Conservation (phyloP, 345 rosid species). For the Conringia planisiliqua region DNA sequence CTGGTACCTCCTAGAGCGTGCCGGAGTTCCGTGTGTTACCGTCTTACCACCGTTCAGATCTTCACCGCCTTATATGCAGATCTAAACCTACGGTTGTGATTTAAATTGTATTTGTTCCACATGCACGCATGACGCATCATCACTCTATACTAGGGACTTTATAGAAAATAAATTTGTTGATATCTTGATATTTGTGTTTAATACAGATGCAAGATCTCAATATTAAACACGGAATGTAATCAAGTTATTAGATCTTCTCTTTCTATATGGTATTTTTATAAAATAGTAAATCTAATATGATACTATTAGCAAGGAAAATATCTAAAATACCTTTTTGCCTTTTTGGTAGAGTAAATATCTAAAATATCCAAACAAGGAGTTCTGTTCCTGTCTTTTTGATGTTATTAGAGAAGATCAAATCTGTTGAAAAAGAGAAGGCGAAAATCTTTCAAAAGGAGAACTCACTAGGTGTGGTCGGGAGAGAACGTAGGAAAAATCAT, state of each 20-base stretch:
- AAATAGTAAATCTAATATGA: background rate
- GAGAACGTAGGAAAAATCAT: background rate
- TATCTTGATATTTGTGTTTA: background rate
- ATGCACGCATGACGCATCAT: background rate
- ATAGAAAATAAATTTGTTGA: background rate
- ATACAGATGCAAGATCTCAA: background rate
- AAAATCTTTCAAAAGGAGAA: background rate
- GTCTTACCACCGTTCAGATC: constrained; percentile 12
- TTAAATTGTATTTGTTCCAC: background rate
- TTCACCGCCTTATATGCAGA: background rate
- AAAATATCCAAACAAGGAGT: background rate
- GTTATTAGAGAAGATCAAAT: background rate
- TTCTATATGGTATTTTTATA: no score
- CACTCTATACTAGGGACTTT: background rate
- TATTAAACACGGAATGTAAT: background rate
- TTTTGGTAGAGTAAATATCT: background rate
- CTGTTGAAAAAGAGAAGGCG: background rate
- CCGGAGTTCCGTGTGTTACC: constrained; percentile 6
- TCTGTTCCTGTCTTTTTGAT: background rate
- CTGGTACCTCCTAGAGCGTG: constrained; percentile 18
- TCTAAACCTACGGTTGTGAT: constrained; percentile 16
- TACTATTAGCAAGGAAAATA: background rate
- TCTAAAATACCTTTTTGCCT: background rate
- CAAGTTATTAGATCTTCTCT: background rate
- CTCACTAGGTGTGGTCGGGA: background rate